phyloP scores from a whole-genome alignment of 352 stramenopile genomes.

The Phytophthora pinifolia region DNA sequence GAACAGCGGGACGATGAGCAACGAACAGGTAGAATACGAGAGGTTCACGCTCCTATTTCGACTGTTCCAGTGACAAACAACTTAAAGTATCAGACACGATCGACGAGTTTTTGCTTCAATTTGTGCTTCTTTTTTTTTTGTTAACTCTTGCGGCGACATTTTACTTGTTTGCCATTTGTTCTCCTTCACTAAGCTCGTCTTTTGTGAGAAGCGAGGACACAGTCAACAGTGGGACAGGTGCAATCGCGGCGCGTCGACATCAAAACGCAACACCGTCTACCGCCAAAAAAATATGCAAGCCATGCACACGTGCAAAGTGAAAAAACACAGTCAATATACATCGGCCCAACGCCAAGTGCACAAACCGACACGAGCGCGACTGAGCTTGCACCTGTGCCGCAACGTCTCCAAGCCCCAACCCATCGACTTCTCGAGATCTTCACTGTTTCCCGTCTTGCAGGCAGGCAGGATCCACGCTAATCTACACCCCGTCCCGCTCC shows the following conservation, averaged over 20 bases:
- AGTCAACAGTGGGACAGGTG: slow-evolving; percentile 15
- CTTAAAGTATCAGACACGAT: slow-evolving; percentile 15
- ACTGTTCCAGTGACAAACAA: slow-evolving; percentile 17
- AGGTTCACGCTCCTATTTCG: slow-evolving; percentile 22
- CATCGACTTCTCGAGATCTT: slow-evolving; percentile 4
- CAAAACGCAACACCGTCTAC: slow-evolving; percentile 38
- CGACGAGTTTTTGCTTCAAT: slow-evolving; percentile 19
- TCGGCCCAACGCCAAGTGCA: slow-evolving; percentile 25
- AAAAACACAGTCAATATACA: slow-evolving; percentile 29
- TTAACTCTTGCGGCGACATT: slow-evolving; percentile 19
- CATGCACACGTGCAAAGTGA: slow-evolving; percentile 32
- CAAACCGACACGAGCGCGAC: slow-evolving; percentile 17
- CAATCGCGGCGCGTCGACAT: slow-evolving; percentile 24
- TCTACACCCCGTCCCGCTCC: slow-evolving; percentile 19
- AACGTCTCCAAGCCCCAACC: slow-evolving; percentile 1
- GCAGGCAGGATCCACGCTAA: slow-evolving; percentile 17
- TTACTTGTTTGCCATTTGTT: slow-evolving; percentile 27
- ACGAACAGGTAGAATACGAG: slow-evolving; percentile 26
- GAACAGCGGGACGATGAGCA: slow-evolving; percentile 12
- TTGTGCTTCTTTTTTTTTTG: slow-evolving; percentile 23
- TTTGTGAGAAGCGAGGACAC: slow-evolving; percentile 13
- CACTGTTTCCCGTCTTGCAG: slow-evolving; percentile 12
- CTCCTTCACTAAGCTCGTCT: slow-evolving; percentile 14
- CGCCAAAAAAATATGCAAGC: slow-evolving; percentile 24
- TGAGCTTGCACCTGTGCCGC: slow-evolving; percentile 11